Conservation (phyloP, 352 stramenopile genomes). For the Phytopythium kandeliae region DNA sequence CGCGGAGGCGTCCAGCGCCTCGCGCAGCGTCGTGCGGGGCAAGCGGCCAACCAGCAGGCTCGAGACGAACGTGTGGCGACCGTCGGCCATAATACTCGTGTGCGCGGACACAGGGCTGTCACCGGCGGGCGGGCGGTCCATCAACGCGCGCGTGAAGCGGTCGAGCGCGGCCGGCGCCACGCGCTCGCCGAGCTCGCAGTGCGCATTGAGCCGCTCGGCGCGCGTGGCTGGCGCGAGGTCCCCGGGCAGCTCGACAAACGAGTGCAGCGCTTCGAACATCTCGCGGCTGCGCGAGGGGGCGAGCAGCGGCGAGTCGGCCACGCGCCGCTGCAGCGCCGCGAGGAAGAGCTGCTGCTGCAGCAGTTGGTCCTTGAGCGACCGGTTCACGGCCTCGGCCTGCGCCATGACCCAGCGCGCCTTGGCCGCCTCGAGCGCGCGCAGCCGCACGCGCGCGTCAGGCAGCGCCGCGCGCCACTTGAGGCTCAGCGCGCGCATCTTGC, state of each 20-base stretch:
- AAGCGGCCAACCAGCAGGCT: conserved; percentile 47
- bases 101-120: conserved; percentile 26
- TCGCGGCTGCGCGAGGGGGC: conserved; percentile 38
- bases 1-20: conserved; percentile 21
- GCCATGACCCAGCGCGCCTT: conserved; percentile 49
- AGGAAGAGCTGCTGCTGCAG: conserved; percentile 61
- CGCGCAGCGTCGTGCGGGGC: conserved; percentile 25
- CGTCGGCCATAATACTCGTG: conserved; percentile 52
- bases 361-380: conserved; percentile 46
- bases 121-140: not conserved
- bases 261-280: conserved; percentile 49
- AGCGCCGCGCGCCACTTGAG: conserved; percentile 37
- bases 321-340: conserved; percentile 45
- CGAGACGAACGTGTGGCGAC: conserved; percentile 37
- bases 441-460: conserved; percentile 23
- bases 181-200: conserved; percentile 27
- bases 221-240: conserved; percentile 15
- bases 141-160: conserved; percentile 20
- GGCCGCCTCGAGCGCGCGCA: conserved; percentile 33
- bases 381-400: conserved; percentile 45
- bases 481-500: conserved; percentile 31
- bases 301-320: conserved; percentile 46
- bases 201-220: conserved; percentile 23
- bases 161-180: conserved; percentile 27
- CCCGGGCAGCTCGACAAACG: conserved; percentile 16